Percentiles rank a stretch among this genome's conserved stretches.
Evolutionary conservation across 306 rosid species (phyloP).

Genomic region (Lathyrus oleraceus): DNA sequence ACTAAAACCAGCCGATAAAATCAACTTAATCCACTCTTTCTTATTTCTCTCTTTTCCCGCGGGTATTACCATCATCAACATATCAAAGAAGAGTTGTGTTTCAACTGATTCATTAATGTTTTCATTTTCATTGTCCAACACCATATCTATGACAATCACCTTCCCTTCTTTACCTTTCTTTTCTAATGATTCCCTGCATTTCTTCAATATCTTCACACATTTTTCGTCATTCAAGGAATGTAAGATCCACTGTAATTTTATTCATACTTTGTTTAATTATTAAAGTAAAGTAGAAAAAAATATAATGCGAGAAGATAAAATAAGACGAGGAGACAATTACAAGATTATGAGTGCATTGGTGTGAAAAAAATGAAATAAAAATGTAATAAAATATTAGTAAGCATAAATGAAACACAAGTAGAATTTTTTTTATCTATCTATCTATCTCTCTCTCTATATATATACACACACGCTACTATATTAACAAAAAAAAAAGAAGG

Average conservation of each 20-base stretch:
- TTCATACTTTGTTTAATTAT: neutral
- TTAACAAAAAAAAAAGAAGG: no score
- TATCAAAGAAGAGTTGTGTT: neutral
- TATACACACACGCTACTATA: no score
- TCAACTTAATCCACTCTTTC: neutral
- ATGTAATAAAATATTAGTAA: no score
- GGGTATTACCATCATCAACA: no score
- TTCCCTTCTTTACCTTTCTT: neutral
- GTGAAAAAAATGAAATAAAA: no score
- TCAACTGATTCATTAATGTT: neutral
- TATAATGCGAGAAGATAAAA: no score
- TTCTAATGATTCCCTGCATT: conserved; percentile 28
- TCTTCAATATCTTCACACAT: conserved; percentile 20
- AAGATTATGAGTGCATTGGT: no score
- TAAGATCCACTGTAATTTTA: conserved; percentile 18
- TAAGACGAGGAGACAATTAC: no score
- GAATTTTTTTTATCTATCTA: no score
- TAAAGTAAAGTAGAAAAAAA: neutral
- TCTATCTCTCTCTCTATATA: no score
- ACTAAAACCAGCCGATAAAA: neutral
- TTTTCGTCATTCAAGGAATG: conserved; percentile 22
- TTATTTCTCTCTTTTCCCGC: no score
- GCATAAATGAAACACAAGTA: no score
- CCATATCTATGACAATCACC: conserved; percentile 6
- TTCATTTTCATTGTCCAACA: neutral